Percentiles rank a stretch among this genome's conserved stretches.
Evolutionary conservation across 306 rosid genomes (phyloP).

Genomic region (Begonia masoniana): DNA sequence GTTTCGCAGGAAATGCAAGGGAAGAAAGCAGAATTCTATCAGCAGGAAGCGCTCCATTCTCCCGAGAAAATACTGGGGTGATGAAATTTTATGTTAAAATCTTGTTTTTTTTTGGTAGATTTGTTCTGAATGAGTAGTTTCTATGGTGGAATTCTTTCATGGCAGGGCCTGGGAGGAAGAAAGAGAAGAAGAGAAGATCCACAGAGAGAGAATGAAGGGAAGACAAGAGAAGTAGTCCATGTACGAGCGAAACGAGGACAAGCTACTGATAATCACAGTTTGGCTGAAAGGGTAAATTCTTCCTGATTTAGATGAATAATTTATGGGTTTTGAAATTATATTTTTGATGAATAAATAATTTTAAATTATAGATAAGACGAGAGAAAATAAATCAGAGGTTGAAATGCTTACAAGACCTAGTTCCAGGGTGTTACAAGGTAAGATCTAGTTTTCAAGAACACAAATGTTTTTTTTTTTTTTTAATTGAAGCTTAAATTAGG

Average conservation of each 20-base stretch:
- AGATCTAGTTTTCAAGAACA: neutral
- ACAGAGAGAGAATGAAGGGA: slow-evolving; percentile 15
- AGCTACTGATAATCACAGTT: slow-evolving; percentile 62
- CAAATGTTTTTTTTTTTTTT: neutral
- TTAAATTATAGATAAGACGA: slow-evolving; percentile 36
- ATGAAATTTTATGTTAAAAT: neutral
- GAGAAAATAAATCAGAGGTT: slow-evolving; percentile 50
- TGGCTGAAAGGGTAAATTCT: slow-evolving; percentile 49
- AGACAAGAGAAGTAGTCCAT: slow-evolving; percentile 36
- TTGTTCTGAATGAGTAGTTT: neutral
- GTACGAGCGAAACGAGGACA: slow-evolving; percentile 66
- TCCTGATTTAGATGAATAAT: neutral
- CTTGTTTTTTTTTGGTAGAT: no score
- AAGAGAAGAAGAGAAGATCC: slow-evolving; percentile 36
- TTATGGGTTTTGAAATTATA: neutral
- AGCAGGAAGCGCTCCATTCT: slow-evolving; percentile 3
- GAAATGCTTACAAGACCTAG: slow-evolving; percentile 40
- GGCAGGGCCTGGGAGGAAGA: slow-evolving; percentile 26
- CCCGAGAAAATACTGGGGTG: slow-evolving; percentile 19
- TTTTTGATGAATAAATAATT: neutral
- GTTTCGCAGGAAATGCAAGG: no score
- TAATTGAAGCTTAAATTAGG: neutral
- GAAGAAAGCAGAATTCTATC: no score
- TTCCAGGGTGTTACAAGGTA: slow-evolving; percentile 66
- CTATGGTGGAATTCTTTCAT: slow-evolving; percentile 1